phyloP scores from a whole-genome alignment of 345 rosid genomes.

The Trapa bicornis region DNA sequence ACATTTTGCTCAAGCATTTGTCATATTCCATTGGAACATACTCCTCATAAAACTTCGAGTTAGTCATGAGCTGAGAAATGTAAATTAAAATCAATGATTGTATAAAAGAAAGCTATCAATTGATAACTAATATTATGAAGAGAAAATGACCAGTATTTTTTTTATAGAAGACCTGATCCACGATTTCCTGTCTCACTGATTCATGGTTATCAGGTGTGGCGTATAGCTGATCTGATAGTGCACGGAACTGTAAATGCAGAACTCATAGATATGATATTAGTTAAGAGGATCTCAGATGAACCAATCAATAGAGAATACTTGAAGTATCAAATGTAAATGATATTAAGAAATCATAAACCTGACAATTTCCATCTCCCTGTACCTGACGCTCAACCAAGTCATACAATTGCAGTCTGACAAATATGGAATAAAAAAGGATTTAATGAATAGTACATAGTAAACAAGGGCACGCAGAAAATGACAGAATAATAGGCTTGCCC shows the following conservation, averaged over 20 bases:
- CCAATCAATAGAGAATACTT: background rate
- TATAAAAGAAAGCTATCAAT: background rate
- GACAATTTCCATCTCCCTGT: slow-evolving; percentile 79
- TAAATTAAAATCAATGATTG: background rate
- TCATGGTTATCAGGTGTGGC: slow-evolving; percentile 31
- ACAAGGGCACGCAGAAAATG: background rate
- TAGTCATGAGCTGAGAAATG: slow-evolving; percentile 27
- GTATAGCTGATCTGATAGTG: slow-evolving; percentile 33
- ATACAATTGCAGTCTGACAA: slow-evolving; percentile 37
- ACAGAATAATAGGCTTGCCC: background rate
- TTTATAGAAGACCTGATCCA: slow-evolving; percentile 23
- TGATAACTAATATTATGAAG: slow-evolving; percentile 4
- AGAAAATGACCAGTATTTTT: background rate
- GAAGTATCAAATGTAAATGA: background rate
- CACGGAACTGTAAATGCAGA: slow-evolving; percentile 26
- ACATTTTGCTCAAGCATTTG: slow-evolving; percentile 55
- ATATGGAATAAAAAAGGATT: background rate
- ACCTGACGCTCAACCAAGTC: slow-evolving; percentile 51
- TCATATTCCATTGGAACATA: slow-evolving; percentile 68
- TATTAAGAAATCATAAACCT: slow-evolving; percentile 23
- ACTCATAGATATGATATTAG: background rate
- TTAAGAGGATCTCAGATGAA: slow-evolving; percentile 1
- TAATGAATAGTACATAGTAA: background rate
- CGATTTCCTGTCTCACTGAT: slow-evolving; percentile 25
- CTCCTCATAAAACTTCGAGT: slow-evolving; percentile 46